Base-by-base conservation (phyloP, 2,329 filamentous ascomycete species). In the Neocatenulostroma microsporum region DNA sequence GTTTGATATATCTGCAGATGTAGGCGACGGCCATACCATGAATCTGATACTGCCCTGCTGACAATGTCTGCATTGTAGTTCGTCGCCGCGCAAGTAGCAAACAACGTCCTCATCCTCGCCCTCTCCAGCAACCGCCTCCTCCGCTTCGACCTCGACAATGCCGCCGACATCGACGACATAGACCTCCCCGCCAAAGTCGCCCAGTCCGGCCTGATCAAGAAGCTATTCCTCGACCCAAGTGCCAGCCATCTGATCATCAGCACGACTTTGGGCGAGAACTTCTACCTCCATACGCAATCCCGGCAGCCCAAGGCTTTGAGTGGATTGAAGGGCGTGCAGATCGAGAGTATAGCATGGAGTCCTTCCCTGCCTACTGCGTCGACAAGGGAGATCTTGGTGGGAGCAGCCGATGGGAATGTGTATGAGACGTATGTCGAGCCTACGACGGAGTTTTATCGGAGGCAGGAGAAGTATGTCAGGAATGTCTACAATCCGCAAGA, bases 141-240 rank as follows among this genome's bases (percentile, higher is more conserved):
- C 41, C 79, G 91, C 42, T 98, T 98, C 60, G 91, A 96, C 60
- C 69, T 96, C 34, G 87, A 95, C 62, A 84, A 82, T 55, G 84
- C 91, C 5, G 85, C 88, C 56, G 91, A 98, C 62, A 95, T 98
- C 55, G 91, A 98, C 65, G 89, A 98, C 63, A 94, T 98, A 60
- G 91, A 98, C 61, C 77, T 98, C 6, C 91, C 91, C 24, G 94
- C 93, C 67, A 91, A 89, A 55, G 78, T 85, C 12, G 82, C 85
- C 24, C 89, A 98, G 61, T 76, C 91, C 41, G 91, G 91, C 49
- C 76, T 94, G 35, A 96, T 98, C 56, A 81, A 84, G 50, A 85
- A 84, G 67, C 86, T 98, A 76, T 98, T 98, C 66, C 82, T 98
- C 56, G 91, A 98, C 57, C 89, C 91, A 18, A 94, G 89, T 9